Conservation (phyloP, 2,329 filamentous ascomycete genomes). For the Calonectria honghensis region DNA sequence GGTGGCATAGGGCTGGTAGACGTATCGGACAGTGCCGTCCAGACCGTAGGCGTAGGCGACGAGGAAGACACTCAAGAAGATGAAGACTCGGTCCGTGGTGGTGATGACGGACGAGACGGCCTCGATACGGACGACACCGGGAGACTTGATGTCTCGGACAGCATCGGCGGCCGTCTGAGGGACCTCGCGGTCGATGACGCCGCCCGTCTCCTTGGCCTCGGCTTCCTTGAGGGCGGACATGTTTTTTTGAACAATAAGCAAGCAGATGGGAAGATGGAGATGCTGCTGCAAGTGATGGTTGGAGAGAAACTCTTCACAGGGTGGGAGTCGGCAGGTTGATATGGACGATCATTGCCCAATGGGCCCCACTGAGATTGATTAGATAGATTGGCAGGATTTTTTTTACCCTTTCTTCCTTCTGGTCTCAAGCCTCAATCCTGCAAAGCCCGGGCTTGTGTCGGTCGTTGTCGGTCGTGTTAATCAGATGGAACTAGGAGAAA, state of each 20-base stretch:
- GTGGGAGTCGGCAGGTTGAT: constrained; percentile 31
- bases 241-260: neutral
- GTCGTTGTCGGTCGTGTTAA: constrained; percentile 15
- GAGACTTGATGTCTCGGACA: constrained; percentile 60
- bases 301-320: too few species aligned
- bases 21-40: constrained; percentile 73
- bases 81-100: constrained; percentile 69
- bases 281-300: neutral
- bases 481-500: constrained; percentile 36
- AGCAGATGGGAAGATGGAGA: neutral
- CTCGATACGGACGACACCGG: constrained; percentile 77
- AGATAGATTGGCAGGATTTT: constrained; percentile 30
- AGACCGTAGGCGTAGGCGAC: constrained; percentile 79
- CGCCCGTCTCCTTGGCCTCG: constrained; percentile 24
- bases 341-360: constrained; percentile 26
- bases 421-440: neutral
- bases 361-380: constrained; percentile 39
- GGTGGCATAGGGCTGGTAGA: constrained; percentile 75
- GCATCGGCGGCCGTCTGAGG: constrained; percentile 49
- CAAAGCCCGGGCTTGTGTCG: neutral
- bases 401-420: neutral
- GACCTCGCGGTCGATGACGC: neutral
- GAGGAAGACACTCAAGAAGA: constrained; percentile 78
- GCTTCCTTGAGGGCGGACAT: constrained; percentile 32
- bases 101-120: constrained; percentile 73